Evolutionary conservation across 305 asterid genomes (phyloP), one percentile per base, ranked within the genome.

Genomic region (Fraxinus xanthoxyloides): DNA sequence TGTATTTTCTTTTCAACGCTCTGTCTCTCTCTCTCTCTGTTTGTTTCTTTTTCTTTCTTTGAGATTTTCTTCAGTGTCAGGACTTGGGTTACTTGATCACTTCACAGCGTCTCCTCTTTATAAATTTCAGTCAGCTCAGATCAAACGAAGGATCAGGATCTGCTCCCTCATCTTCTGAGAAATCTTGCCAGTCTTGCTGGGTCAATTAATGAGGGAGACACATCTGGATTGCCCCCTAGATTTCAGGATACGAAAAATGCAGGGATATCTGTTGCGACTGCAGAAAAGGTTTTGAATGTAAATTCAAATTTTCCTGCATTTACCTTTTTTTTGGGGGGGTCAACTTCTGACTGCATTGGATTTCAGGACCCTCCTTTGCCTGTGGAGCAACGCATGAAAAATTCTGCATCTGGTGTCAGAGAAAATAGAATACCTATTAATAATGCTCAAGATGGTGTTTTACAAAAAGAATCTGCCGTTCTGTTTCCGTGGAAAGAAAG

Each of bases 121-220:
- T 85, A 65, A 72, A 80, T 85, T 88, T 88, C 98, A 95, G 98
- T 94, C 83, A 92, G 85, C 89, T 92, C 97, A 36, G 97, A 92
- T 84, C 95, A 93, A 83, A 75, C 88, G 32, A 90, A 90, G 85
- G 91, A 92, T 90, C 97, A 92, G 86, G 98, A 91, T 90, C 85
- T 95, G 81, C 87, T 97, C 43, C 82, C 94, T 72, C 95, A 94
- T 88, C 92, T 96, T 76, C 74, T 94, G 78, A 90, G 90, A 86
- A 94, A 91, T 90, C 94, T 97, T 75, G 95, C 93, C 46, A 92
- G 87, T 89, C 84, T 87, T 87, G 85, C 94, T 79, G 94, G 94
- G 81, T 34, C 90, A 77, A 81, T 79, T 78, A 90, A 84, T 79
- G 94, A 88, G 85, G 86, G 88, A 69, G 90, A 89, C 59, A 76